These are phyloP conservation scores for Chalciporus piperatus DNA, from an alignment of 768 basidiomycete species.

Conservation along the genomic window DNA sequence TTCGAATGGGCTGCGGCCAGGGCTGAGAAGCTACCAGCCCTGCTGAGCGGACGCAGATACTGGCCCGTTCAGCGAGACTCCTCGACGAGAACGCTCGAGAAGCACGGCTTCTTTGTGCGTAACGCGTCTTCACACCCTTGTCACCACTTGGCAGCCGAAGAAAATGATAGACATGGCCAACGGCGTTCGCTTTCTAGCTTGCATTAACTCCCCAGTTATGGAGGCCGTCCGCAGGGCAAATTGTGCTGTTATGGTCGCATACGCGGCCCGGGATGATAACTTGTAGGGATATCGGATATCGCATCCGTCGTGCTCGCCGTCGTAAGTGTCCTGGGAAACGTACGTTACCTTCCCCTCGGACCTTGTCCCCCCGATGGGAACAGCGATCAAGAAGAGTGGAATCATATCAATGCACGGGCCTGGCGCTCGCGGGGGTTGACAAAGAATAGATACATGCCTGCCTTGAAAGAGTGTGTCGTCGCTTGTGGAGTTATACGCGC, in stretches of 20 bases:
- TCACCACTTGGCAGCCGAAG: neutral
- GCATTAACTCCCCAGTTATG: too few relatives aligned
- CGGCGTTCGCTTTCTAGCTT: neutral
- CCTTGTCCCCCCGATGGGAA: neutral
- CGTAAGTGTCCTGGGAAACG: neutral
- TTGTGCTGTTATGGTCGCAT: slow-evolving; percentile 5
- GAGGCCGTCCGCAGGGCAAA: too few relatives aligned
- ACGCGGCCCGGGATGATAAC: slow-evolving; percentile 4
- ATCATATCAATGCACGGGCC: slow-evolving; percentile 91
- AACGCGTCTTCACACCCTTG: too few relatives aligned
- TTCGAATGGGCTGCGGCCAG: too few relatives aligned
- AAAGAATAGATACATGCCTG: neutral
- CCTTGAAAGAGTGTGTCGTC: neutral
- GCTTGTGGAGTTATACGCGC: neutral
- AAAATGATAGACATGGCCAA: neutral
- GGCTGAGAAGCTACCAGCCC: too few relatives aligned
- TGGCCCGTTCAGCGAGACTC: neutral
- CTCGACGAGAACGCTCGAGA: neutral
- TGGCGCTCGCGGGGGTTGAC: slow-evolving; percentile 34
- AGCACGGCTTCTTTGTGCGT: neutral
- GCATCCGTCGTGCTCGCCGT: neutral
- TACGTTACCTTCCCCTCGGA: slow-evolving; percentile 3
- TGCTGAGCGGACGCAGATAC: neutral
- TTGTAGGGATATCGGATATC: neutral
- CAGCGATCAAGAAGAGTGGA: slow-evolving; percentile 61